Base-by-base conservation (phyloP, 78 protist genomes). In the Diacronema lutheri region DNA sequence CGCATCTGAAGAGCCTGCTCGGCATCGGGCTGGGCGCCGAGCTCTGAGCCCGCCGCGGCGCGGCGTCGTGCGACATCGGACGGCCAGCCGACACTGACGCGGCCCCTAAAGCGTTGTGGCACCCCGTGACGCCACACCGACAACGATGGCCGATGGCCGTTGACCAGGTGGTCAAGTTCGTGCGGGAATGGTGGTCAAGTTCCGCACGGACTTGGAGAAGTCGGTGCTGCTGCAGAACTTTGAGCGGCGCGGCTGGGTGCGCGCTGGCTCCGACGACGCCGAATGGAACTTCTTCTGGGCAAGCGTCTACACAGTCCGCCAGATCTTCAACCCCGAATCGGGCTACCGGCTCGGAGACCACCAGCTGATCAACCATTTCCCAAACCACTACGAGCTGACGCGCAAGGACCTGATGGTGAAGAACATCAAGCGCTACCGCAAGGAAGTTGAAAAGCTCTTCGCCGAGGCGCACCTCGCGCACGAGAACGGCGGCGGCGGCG, bases 351-450 rank as follows among this genome's bases (percentile, higher is more conserved):
- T 85, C 23, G 10, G 20, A 0, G 92, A 90, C 65, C 11, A 16
- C 6, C 87, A 84, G 29, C 12, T 84, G 31, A n/a, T 90, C 77
- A 82, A 83, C 64, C 92, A 90, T 41, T 90, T 85, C 38, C 89
- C 89, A 26, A 85, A 74, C 7, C 89, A 90, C 33, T 57, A n/a
- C 40, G 92, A 84, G 44, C 89, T 90, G 40, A 84, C 89, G 40
- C 83, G 92, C 20, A 90, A 90, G 26, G 92, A 90, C 61, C 71
- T 90, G 57, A 84, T 90, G 89, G 89, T 85, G 13, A 84, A 85
- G 62, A 84, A 90, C 72, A 41, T 90, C 20, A 85, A 84, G 62
- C 19, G 88, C 55, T 83, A 61, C 62, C 58, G 38, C 72, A 46
- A 66, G n/a, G 86, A 81, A 31, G 14, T 79, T 55, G 77, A 86